Evolutionary conservation across 192 early-diverging fungal genomes (phyloP), one percentile per base, ranked within the genome.

Genomic region (Backusella macrospora): DNA sequence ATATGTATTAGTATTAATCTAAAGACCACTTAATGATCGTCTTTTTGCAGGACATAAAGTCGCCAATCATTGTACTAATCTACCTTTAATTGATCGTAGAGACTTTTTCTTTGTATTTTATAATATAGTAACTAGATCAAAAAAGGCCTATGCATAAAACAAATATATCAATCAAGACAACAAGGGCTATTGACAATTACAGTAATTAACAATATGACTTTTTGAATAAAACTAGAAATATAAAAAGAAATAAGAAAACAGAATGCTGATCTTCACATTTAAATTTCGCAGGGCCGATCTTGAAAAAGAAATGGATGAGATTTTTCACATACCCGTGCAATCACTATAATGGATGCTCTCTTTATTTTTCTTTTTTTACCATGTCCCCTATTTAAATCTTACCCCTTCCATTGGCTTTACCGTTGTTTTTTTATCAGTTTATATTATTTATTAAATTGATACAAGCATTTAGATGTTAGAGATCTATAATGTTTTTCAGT

Each of bases 181-280:
- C 65, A 66, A 66, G 65, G 65, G 65, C 13, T 40, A 66, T 66
- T 66, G 65, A 43, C 65, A 66, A 66, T 66, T 66, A 66, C 18
- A 66, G 65, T 66, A 66, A 66, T 66, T 66, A 40, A 66, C 65
- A 66, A 66, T 66, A 66, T 66, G 65, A 59, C 21, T 59, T 59
- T 59, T 66, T 66, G 16, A 65, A 65, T 39, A 38, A 39, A 65
- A 65, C 40, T 40, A 8, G 37, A 15, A 59, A 59, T 59, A 59
- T 21, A 12, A 46, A 46, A 46, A 46, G 4, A 46, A 46, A 46
- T 46, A 59, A 59, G 52, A 59, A 59, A 59, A 59, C 52, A 59
- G 52, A 59, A 59, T 13, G 65, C 40, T 66, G 65, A 66, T 66
- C 38, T 66, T 66, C 65, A 66, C 52, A 59, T 59, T 59, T 59